Evolutionary conservation across 441 rosid species (phyloP), one percentile per base, ranked within the genome.

Genomic region (Brassica hybrid): DNA sequence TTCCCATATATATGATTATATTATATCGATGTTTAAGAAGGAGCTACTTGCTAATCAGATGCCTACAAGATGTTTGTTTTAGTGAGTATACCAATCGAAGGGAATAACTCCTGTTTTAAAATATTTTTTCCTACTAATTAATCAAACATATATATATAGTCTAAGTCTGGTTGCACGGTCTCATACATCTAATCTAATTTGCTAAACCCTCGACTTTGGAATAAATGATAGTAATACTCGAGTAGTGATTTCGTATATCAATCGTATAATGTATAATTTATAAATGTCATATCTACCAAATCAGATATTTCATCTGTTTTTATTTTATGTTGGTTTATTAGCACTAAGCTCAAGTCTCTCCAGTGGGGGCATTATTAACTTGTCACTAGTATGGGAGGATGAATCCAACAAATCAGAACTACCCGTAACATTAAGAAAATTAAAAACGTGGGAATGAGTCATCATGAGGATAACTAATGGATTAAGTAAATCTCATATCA

Each of bases 401-500:
- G 52, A 50, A 8, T 18, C 69, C 38, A 13, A 50, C 36, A 50
- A 73, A 50, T 64, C 12, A 16, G 16, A 73, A 74, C 43, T 14
- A 52, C 63, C 36, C 43, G 11, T 66, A 43, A 3, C 36, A 67
- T 67, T 45, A 19, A 65, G n/a, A 67, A n/a, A 43, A 43, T 13
- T 10, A 11, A 17, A 36, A 38, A 19, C 5, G 12, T 66, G 34
- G 13, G 58, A 45, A 67, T 48, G 71, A 48, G 23, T 67, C n/a
- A 10, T n/a, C 21, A 48, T n/a, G 11, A 25, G 21, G 38, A 48
- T 7, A 25, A 23, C 9, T 67, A 10, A 27, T 27, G 6, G 12
- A 65, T 57, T 23, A 62, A 56, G 45, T 74, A 58, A 74, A 59
- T 12, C 32, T 75, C 23, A 45, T 27, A 75, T 67, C 21, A 17